Conservation (phyloP, 768 basidiomycete species). For the Termitomyces sp. region DNA sequence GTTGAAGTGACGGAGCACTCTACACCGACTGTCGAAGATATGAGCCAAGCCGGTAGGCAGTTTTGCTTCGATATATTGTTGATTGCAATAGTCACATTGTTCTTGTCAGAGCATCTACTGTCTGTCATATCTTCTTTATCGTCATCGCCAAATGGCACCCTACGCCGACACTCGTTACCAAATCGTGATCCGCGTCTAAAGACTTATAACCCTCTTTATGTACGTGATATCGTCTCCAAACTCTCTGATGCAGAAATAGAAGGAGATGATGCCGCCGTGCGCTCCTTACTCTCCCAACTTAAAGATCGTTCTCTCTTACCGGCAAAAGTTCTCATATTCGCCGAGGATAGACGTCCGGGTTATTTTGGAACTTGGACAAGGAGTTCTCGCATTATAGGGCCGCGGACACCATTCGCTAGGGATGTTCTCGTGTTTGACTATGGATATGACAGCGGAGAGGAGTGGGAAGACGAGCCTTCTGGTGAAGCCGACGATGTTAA, state of each 20-base stretch:
- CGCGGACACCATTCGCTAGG: constrained; percentile 76
- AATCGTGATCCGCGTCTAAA: constrained; percentile 24
- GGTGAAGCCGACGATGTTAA: constrained; percentile 75
- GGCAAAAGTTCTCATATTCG: constrained; percentile 80
- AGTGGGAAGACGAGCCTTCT: constrained; percentile 89
- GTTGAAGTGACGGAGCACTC: constrained; percentile 21
- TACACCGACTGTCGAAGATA: constrained; percentile 18
- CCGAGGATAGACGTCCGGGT: constrained; percentile 81
- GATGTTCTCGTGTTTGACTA: constrained; percentile 83
- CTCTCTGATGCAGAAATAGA: constrained; percentile 76
- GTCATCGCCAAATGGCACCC: constrained; percentile 16
- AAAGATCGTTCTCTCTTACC: constrained; percentile 57
- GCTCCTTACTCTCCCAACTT: constrained; percentile 56
- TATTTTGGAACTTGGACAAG: constrained; percentile 96
- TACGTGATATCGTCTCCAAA: constrained; percentile 46
- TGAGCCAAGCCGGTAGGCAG: constrained; percentile 37
- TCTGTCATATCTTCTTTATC: constrained; percentile 31
- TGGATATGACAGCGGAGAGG: constrained; percentile 89
- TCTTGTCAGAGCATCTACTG: constrained; percentile 30
- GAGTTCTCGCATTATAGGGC: constrained; percentile 69
- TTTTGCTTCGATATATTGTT: not conserved
- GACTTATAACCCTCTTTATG: constrained; percentile 30
- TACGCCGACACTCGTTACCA: constrained; percentile 11
- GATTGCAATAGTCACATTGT: constrained; percentile 1
- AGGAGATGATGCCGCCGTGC: constrained; percentile 66